Conservation (phyloP, 2,329 filamentous ascomycete genomes). For the Orbilia javanica region DNA sequence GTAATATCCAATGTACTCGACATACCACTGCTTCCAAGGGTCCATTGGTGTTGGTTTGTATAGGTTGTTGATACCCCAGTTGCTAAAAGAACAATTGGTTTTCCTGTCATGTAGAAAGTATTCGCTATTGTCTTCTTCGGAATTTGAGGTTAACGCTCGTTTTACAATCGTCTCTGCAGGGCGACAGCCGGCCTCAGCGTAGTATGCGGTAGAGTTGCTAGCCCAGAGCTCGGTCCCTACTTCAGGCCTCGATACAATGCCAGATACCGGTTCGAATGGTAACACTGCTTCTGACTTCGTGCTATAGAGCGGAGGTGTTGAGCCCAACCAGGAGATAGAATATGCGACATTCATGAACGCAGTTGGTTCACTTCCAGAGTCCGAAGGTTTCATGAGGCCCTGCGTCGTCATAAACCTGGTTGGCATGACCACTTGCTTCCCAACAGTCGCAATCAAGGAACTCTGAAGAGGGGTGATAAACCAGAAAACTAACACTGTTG, state of each 20-base stretch:
- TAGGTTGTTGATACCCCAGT: not conserved
- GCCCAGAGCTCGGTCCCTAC: constrained; percentile 49
- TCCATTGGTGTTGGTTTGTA: not conserved
- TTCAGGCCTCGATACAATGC: not conserved
- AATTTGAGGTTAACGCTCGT: not conserved
- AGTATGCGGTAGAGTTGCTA: constrained; percentile 58
- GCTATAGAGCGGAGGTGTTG: constrained; percentile 52
- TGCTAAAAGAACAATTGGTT: constrained; percentile 39
- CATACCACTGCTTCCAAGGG: constrained; percentile 37
- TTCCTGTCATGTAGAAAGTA: constrained; percentile 27
- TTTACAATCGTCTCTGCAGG: constrained; percentile 8
- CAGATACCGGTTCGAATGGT: constrained; percentile 53
- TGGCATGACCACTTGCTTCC: constrained; percentile 35
- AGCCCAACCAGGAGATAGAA: constrained; percentile 57
- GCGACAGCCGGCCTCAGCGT: constrained; percentile 41
- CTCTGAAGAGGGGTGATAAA: constrained; percentile 71
- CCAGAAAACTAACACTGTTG: constrained; percentile 71
- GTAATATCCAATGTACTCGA: constrained; percentile 37
- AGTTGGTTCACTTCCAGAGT: constrained; percentile 25
- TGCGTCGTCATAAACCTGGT: constrained; percentile 35
- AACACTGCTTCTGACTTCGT: constrained; percentile 53
- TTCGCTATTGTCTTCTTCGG: not conserved
- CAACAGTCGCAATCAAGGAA: constrained; percentile 68
- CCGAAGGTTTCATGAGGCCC: constrained; percentile 9
- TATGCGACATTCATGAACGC: constrained; percentile 57